Base-by-base conservation (phyloP, 1,139 yeast genomes). In the Candida sp. region DNA sequence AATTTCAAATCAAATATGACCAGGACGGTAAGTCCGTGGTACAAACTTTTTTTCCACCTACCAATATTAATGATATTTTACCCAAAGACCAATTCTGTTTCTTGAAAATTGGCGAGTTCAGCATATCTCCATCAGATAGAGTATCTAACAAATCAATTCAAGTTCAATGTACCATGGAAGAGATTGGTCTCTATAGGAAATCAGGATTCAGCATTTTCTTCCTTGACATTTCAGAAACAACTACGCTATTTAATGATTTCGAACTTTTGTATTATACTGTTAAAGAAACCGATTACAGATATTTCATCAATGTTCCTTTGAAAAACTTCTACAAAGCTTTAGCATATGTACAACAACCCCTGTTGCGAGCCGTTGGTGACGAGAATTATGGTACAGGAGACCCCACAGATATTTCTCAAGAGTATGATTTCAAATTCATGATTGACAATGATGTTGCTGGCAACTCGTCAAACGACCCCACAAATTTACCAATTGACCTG, bases 141-240 rank as follows among this genome's bases (percentile, higher is more conserved):
- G 9, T 47, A 46, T 35, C 56, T 49, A 60, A 67, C 9, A 67
- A 66, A 36, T 51, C 73, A 34, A 56, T 63, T 21, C 65, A 66
- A 45, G 67, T 81, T 3, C 69, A 69, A 35, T 56, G 84, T 15
- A 61, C 68, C 1, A 73, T 83, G 73, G 86, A 81, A 51, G 90
- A 84, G 50, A 71, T 75, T 4, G 87, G 86, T 0, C 60, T 76
- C 22, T 72, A 74, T 49, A 57, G 79, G 35, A 82, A 82, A 53
- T 68, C 79, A 1, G 84, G 84, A 1, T 74, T 83, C 45, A 58
- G 81, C 27, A 74, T 84, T 4, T 80, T 75, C 46, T 83, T 75
- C 54, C 67, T 83, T 40, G 87, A 82, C 50, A 67, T 83, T 15
- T 60, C 74, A 12, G 75, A 66, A 47, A 77, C 75, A 3, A 67